Evolutionary conservation across 768 basidiomycete genomes (phyloP).

Genomic region (Floccularia luteovirens): DNA sequence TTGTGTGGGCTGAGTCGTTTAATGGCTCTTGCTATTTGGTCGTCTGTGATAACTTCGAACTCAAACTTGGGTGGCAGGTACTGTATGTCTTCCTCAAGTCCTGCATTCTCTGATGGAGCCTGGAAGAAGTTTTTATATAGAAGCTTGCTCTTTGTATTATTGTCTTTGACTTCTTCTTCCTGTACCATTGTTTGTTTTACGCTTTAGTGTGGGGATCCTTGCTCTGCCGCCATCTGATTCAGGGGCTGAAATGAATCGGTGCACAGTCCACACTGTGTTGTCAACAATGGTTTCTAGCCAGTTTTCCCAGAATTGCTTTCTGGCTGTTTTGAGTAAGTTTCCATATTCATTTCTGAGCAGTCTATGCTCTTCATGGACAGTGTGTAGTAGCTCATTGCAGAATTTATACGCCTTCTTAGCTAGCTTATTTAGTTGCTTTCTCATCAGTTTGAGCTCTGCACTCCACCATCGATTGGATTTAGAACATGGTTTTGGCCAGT

Average conservation of each 20-base stretch:
- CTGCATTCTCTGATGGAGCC: slow-evolving; percentile 2
- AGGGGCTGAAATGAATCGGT: slow-evolving; percentile 8
- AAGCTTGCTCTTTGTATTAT: slow-evolving; percentile 8
- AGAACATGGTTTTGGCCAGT: background rate
- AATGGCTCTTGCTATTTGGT: slow-evolving; percentile 16
- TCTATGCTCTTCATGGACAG: background rate
- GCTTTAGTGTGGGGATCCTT: slow-evolving; percentile 14
- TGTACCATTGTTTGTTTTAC: background rate
- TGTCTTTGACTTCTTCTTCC: slow-evolving; percentile 4
- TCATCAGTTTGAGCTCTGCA: background rate
- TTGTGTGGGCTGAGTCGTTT: slow-evolving; percentile 20
- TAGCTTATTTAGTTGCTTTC: background rate
- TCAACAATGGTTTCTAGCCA: slow-evolving; percentile 15
- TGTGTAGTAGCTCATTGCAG: background rate
- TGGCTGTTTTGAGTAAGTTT: slow-evolving; percentile 9
- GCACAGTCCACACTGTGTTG: slow-evolving; percentile 11
- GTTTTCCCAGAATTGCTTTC: slow-evolving; percentile 14
- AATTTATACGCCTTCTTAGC: background rate
- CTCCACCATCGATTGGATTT: slow-evolving; percentile 1
- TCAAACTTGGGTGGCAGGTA: slow-evolving; percentile 4
- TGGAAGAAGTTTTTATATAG: slow-evolving; percentile 16
- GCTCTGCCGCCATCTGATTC: slow-evolving; percentile 13
- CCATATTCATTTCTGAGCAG: slow-evolving; percentile 10
- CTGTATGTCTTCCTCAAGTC: slow-evolving; percentile 10
- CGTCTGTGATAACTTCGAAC: slow-evolving; percentile 11